These are phyloP conservation scores for Leptomonas seymouri DNA, from an alignment of 208 protist genomes.

Conservation along the genomic window DNA sequence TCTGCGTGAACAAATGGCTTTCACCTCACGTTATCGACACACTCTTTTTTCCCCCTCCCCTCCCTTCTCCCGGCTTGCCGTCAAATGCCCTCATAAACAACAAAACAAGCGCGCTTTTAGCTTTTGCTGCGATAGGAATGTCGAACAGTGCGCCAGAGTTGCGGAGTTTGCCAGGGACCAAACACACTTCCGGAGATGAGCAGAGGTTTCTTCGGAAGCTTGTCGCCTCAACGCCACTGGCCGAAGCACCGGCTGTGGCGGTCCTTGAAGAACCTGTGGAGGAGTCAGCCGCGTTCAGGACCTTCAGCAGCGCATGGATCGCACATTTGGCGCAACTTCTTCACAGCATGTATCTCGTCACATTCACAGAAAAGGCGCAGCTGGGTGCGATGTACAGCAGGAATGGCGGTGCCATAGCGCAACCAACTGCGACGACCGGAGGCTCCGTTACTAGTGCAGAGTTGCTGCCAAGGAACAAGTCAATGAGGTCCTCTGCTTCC, in stretches of 20 bases:
- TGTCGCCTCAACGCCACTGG: background rate
- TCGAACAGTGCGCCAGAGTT: background rate
- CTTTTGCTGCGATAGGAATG: no score
- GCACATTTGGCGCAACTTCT: constrained; percentile 54
- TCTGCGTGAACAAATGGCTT: no score
- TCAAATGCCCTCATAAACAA: no score
- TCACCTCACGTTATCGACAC: no score
- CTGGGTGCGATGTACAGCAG: constrained; percentile 30
- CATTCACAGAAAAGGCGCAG: constrained; percentile 73
- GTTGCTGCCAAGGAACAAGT: background rate
- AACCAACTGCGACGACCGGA: background rate
- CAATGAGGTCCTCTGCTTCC: background rate
- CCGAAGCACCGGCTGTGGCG: background rate
- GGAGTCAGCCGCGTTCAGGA: background rate
- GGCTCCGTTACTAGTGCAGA: background rate
- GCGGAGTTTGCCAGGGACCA: background rate
- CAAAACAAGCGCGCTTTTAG: no score
- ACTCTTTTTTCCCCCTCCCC: no score
- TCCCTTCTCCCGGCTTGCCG: no score
- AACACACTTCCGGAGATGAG: background rate
- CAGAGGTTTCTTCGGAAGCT: constrained; percentile 6
- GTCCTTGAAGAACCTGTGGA: background rate
- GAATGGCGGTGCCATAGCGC: background rate
- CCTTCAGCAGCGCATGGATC: constrained; percentile 10
- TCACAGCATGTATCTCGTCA: constrained; percentile 74